Evolutionary conservation across 352 stramenopile genomes (phyloP), one percentile per base, ranked within the genome.

Genomic region (Peronosclerospora sorghi): DNA sequence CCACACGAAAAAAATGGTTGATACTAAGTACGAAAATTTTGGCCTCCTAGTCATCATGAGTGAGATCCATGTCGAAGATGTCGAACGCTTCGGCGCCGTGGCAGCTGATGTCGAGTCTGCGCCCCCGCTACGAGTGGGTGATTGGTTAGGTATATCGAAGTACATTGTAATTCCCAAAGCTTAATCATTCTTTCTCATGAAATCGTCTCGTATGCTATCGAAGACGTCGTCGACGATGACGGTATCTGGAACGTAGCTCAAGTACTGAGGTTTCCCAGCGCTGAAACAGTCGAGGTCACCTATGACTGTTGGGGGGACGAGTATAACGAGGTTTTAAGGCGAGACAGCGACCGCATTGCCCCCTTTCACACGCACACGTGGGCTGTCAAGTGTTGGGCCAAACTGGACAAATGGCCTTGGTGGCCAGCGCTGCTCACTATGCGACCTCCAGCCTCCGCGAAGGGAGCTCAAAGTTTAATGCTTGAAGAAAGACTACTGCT

Each of bases 321-420:
- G 38, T 87, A 73, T 53, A 65, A 85, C 37, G 72, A 87, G 32
- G 37, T 68, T 20, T 41, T 87, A 20, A 17, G 21, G 10, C 49
- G 72, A 24, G 54, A 74, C 39, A 70, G 68, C 30, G 48, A 56
- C 8, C 67, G 73, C n/a, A 61, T 87, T 17, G 68, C 74, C 5
- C 74, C 72, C 29, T 82, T 73, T 46, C 61, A 79, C 43, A 83
- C 68, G 30, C 80, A 76, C 60, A 87, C 72, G 35, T 75, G 62
- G 62, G 52, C 62, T 4, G 70, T 85, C 41, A 85, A 85, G 50
- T 83, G 72, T 41, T 87, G 74, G 74, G 68, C 63, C 32, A 80
- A 83, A 48, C 74, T 82, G 35, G 56, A 59, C 34, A 79, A 78
- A 32, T 87, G 68, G 68, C 74, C 72, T 8, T 83, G 57, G 58